Evolutionary conservation across 176 grass and related monocot genomes (phyloP).

Genomic region (Alloteropsis semialata): DNA sequence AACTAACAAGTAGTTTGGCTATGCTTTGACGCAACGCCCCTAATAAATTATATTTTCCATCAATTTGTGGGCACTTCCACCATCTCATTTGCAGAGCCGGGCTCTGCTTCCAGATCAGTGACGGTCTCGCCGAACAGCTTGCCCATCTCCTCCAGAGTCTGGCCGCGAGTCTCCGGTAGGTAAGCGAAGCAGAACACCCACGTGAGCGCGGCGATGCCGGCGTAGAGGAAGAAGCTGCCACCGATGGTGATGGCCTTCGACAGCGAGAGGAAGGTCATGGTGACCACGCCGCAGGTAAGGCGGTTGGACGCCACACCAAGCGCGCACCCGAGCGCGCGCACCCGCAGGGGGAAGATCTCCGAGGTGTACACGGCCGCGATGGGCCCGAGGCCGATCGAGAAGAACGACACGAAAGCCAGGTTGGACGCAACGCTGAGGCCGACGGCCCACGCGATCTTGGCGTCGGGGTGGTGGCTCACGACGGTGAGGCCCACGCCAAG

Average conservation of each 20-base stretch:
- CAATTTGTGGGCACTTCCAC: no score
- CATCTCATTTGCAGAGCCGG: no score
- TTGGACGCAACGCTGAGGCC: slow-evolving; percentile 44
- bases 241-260: slow-evolving; percentile 59
- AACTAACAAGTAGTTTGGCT: no score
- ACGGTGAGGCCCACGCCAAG: slow-evolving; percentile 48
- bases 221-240: slow-evolving; percentile 74
- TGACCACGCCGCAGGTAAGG: slow-evolving; percentile 37
- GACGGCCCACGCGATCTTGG: slow-evolving; percentile 34
- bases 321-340: slow-evolving; percentile 54
- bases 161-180: slow-evolving; percentile 56
- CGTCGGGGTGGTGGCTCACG: slow-evolving; percentile 15
- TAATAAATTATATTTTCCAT: no score
- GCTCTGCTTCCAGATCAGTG: no score
- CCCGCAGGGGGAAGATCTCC: slow-evolving; percentile 65
- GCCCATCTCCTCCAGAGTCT: slow-evolving; percentile 59
- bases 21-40: no score
- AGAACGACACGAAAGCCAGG: slow-evolving; percentile 49
- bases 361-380: slow-evolving; percentile 50
- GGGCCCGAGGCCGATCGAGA: slow-evolving; percentile 62
- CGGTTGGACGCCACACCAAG: slow-evolving; percentile 54
- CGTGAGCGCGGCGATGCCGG: slow-evolving; percentile 29
- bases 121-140: slow-evolving; percentile 49
- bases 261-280: slow-evolving; percentile 80
- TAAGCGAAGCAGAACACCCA: slow-evolving; percentile 57